These are phyloP conservation scores for Diphasiastrum complanatum DNA, from an alignment of 83 land plant genomes.

Conservation along the genomic window DNA sequence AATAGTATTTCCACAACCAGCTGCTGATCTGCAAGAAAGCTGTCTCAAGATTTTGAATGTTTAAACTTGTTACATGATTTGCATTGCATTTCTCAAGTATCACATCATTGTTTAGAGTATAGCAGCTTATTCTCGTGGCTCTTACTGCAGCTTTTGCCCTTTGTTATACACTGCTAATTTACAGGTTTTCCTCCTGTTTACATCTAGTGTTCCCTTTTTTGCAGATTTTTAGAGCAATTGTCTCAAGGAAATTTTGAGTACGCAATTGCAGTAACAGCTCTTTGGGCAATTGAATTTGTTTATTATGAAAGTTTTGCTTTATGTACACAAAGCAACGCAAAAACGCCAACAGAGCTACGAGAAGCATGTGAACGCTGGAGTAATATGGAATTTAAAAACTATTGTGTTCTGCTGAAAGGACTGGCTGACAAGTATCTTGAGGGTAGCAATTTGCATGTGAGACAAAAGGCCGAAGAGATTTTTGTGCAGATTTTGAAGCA, in stretches of 20 bases:
- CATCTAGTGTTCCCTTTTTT: not conserved
- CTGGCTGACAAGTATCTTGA: constrained; percentile 54
- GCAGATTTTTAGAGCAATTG: constrained; percentile 63
- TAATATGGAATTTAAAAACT: constrained; percentile 52
- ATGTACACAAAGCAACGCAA: constrained; percentile 51
- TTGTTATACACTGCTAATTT: too few species aligned
- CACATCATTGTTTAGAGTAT: too few species aligned
- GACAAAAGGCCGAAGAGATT: not conserved
- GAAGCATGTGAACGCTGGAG: constrained; percentile 86
- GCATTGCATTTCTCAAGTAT: too few species aligned
- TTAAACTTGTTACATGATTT: too few species aligned
- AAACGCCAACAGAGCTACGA: constrained; percentile 56
- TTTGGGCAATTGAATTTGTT: constrained; percentile 86
- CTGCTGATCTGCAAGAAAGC: too few species aligned
- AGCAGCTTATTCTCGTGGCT: too few species aligned
- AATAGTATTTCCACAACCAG: too few species aligned
- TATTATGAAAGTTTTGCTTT: constrained; percentile 65
- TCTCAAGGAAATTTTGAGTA: constrained; percentile 43
- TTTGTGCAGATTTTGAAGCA: not conserved
- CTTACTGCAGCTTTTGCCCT: too few species aligned
- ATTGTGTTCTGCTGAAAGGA: constrained; percentile 43
- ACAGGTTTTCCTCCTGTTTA: constrained; percentile 3
- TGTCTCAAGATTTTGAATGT: too few species aligned
- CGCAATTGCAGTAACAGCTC: constrained; percentile 52
- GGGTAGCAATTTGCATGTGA: not conserved